Evolutionary conservation across 2,329 filamentous ascomycete genomes (phyloP).

Genomic region (Penicillium sp.): DNA sequence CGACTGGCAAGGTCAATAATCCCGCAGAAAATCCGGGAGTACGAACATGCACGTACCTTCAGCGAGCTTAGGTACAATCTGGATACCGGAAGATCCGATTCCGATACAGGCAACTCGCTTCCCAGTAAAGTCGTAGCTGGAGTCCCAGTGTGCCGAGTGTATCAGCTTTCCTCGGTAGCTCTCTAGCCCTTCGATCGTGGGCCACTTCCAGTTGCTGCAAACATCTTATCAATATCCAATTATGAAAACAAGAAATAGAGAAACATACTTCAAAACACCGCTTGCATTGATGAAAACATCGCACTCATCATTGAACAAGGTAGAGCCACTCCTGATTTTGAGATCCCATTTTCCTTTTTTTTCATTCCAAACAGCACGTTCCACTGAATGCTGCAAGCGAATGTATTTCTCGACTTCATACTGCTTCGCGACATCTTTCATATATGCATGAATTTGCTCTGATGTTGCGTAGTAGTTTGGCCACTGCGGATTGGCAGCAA

Average conservation of each 20-base stretch:
- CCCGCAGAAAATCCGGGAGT: background rate
- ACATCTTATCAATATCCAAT: background rate
- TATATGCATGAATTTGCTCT: conserved; percentile 47
- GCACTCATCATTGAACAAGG: conserved; percentile 16
- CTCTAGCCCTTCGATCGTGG: conserved; percentile 24
- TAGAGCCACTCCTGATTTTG: background rate
- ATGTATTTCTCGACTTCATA: conserved; percentile 42
- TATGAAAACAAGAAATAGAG: background rate
- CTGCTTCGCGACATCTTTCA: conserved; percentile 41
- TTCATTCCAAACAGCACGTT: conserved; percentile 39
- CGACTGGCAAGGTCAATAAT: background rate
- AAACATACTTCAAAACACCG: conserved; percentile 14
- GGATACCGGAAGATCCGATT: conserved; percentile 34
- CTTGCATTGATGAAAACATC: conserved; percentile 31
- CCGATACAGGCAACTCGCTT: conserved; percentile 37
- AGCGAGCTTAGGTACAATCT: conserved; percentile 11
- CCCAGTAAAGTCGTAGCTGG: conserved; percentile 18
- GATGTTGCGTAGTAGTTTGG: conserved; percentile 41
- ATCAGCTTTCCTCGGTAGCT: conserved; percentile 37
- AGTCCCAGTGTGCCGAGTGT: conserved; percentile 43
- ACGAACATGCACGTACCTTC: background rate
- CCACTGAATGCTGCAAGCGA: conserved; percentile 21
- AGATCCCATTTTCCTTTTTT: conserved; percentile 18
- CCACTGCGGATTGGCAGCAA: conserved; percentile 47
- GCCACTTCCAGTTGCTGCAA: conserved; percentile 25